phyloP scores from a whole-genome alignment of 129 eudicot species.

The Flaveria ramosissima region DNA sequence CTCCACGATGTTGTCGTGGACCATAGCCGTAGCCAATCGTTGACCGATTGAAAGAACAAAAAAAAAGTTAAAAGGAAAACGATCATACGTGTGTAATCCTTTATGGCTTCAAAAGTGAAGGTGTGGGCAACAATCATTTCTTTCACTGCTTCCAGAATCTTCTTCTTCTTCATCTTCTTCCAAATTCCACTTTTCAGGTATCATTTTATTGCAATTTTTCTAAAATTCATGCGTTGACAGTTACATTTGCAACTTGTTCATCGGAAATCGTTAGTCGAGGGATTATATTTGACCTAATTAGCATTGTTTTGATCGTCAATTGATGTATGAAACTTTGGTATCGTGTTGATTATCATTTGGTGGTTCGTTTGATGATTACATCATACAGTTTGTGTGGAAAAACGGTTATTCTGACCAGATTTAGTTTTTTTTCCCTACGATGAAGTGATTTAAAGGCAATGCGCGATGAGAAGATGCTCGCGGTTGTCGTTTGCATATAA shows the following conservation, averaged over 20 bases:
- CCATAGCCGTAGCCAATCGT: neutral
- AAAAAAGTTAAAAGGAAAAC: neutral
- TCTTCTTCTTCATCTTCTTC: slow-evolving; percentile 59
- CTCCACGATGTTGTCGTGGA: slow-evolving; percentile 23
- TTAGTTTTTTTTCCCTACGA: neutral
- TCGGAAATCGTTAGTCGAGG: neutral
- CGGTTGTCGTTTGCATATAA: neutral
- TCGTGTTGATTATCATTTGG: neutral
- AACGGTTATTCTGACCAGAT: neutral
- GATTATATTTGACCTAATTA: slow-evolving; percentile 16
- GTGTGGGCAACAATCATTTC: slow-evolving; percentile 40
- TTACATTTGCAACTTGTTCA: slow-evolving; percentile 19
- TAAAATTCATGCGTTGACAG: neutral
- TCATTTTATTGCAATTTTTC: neutral
- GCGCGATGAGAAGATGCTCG: neutral
- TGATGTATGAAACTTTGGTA: neutral
- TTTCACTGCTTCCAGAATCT: slow-evolving; percentile 43
- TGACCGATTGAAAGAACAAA: slow-evolving; percentile 13
- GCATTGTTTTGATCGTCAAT: neutral
- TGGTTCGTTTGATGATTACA: neutral
- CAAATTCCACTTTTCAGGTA: slow-evolving; percentile 83
- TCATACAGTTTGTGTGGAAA: too few species aligned
- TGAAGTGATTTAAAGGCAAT: slow-evolving; percentile 18
- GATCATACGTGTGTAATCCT: slow-evolving; percentile 13
- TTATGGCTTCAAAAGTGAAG: slow-evolving; percentile 51